phyloP scores from a whole-genome alignment of 2,329 filamentous ascomycete species.

The Colletotrichum sp. region DNA sequence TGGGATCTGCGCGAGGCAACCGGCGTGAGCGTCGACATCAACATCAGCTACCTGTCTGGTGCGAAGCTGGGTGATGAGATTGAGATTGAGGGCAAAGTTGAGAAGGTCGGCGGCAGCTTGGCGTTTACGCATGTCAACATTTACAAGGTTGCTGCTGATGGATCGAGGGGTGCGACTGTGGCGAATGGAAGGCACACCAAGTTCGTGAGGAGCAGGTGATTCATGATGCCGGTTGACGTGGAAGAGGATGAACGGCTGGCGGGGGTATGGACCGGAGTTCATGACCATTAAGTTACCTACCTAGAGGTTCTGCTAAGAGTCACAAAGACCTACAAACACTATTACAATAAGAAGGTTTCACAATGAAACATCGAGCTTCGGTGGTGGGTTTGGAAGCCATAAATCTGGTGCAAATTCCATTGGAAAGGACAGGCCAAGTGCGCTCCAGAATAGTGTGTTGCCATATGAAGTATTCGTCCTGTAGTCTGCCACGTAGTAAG shows the following conservation, averaged over 20 bases:
- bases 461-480: no score
- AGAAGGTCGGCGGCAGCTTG: conserved; percentile 70
- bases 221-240: no score
- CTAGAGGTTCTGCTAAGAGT: background rate
- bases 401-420: no score
- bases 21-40: conserved; percentile 77
- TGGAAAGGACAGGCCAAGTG: no score
- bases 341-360: background rate
- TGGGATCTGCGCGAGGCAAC: conserved; percentile 66
- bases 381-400: no score
- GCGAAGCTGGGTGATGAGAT: conserved; percentile 69
- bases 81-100: conserved; percentile 70
- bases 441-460: no score
- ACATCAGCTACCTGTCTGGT: conserved; percentile 71
- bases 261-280: no score
- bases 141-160: conserved; percentile 20
- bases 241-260: background rate
- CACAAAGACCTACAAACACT: background rate
- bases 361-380: no score
- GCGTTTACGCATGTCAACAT: conserved; percentile 53
- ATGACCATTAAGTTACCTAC: background rate
- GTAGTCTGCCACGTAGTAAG: no score
- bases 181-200: conserved; percentile 22
- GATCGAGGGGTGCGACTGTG: conserved; percentile 13
- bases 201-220: conserved; percentile 18